phyloP scores from a whole-genome alignment of 805 yeast genomes.

The Monosporozyma unispora region DNA sequence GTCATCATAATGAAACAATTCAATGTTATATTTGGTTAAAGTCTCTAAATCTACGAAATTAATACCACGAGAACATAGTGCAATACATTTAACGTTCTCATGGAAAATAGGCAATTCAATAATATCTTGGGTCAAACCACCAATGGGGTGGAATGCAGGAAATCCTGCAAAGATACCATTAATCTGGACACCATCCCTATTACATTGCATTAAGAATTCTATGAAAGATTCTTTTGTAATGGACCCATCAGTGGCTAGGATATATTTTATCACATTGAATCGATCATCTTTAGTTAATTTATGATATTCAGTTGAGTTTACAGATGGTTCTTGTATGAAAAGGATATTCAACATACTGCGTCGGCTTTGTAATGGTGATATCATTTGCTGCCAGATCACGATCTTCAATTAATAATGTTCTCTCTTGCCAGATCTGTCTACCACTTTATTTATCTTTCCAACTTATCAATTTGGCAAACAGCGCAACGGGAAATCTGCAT shows the following conservation, averaged over 20 bases:
- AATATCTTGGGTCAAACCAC: conserved; percentile 40
- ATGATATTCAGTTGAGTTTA: conserved; percentile 11
- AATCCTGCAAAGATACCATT: conserved; percentile 53
- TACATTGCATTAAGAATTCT: conserved; percentile 8
- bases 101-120: conserved; percentile 29
- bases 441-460: too few species aligned
- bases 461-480: too few species aligned
- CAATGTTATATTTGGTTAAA: conserved; percentile 34
- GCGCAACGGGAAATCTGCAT: too few species aligned
- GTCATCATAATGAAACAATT: conserved; percentile 37
- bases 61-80: conserved; percentile 50
- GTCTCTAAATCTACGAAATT: conserved; percentile 40
- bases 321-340: conserved; percentile 12
- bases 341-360: conserved; percentile 10
- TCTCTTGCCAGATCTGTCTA: too few species aligned
- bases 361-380: too few species aligned
- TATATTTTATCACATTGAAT: conserved; percentile 11
- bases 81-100: conserved; percentile 37
- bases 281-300: conserved; percentile 6
- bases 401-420: too few species aligned
- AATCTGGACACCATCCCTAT: conserved; percentile 8
- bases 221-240: conserved; percentile 12
- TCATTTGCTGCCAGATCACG: too few species aligned
- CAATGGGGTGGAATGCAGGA: conserved; percentile 44
- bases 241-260: conserved; percentile 2